These are phyloP conservation scores for Mycena sp. DNA, from an alignment of 1,284 basidiomycete species.

Conservation along the genomic window DNA sequence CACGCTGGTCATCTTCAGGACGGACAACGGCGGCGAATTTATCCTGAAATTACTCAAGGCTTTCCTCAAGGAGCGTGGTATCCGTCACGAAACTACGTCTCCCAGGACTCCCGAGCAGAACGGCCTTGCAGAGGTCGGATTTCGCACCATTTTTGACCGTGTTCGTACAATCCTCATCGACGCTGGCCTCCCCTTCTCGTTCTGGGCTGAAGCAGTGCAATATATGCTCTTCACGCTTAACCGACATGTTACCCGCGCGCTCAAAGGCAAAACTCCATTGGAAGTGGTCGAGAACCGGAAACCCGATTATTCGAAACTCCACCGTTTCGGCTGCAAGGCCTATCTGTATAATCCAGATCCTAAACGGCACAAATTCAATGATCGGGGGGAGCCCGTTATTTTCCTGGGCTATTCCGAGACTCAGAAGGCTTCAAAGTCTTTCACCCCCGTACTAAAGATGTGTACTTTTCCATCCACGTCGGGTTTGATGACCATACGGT, in stretches of 20 bases:
- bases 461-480: conserved; percentile 25
- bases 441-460: conserved; percentile 2
- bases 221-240: conserved; percentile 19
- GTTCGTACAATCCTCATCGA: conserved; percentile 3
- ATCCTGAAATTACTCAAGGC: neutral
- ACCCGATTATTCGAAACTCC: conserved; percentile 17
- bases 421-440: conserved; percentile 30
- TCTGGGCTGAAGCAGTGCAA: conserved; percentile 33
- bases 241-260: conserved; percentile 16
- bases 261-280: conserved; percentile 16
- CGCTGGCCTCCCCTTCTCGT: conserved; percentile 23
- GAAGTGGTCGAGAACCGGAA: conserved; percentile 18
- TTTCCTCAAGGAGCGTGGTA: neutral
- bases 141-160: neutral
- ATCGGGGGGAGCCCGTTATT: conserved; percentile 15
- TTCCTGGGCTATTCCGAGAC: conserved; percentile 21
- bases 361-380: conserved; percentile 19
- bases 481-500: conserved; percentile 22
- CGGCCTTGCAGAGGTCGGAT: neutral
- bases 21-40: conserved; percentile 1
- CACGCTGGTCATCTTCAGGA: no score
- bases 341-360: conserved; percentile 10
- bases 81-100: neutral
- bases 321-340: conserved; percentile 23
- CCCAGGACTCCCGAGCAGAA: conserved; percentile 3